A percentile compares a stretch with the other conserved stretches of the same genome.
Conservation (phyloP, 176 grass and related monocot species). For the Oropetium thomaeum region DNA sequence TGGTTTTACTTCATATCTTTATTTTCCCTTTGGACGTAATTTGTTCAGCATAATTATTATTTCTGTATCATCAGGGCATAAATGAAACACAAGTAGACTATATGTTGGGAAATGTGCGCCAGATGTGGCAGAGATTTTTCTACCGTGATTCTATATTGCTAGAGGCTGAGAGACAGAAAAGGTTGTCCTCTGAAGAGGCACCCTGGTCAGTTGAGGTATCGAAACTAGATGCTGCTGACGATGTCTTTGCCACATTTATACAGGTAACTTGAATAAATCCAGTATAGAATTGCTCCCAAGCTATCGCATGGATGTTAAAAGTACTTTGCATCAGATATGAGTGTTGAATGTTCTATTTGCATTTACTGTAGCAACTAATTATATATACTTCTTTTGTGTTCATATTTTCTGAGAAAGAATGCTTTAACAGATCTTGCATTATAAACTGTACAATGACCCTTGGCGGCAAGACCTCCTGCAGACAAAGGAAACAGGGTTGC, state of each 20-base stretch:
- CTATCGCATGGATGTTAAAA: neutral
- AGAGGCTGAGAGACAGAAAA: conserved; percentile 77
- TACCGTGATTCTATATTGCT: conserved; percentile 86
- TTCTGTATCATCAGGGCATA: conserved; percentile 46
- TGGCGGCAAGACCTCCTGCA: conserved; percentile 61
- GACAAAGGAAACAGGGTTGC: conserved; percentile 58
- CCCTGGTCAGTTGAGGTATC: conserved; percentile 82
- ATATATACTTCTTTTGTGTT: neutral
- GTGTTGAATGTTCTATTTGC: neutral
- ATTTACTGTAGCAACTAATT: neutral
- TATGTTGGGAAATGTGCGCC: conserved; percentile 85
- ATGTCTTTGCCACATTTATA: conserved; percentile 92
- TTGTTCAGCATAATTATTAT: conserved; percentile 9
- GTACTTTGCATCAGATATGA: neutral
- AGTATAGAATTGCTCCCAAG: neutral
- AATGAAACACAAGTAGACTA: conserved; percentile 79
- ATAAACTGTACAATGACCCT: conserved; percentile 93
- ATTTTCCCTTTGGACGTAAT: conserved; percentile 4
- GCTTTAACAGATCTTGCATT: conserved; percentile 68
- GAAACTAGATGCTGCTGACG: conserved; percentile 66
- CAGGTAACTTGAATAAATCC: conserved; percentile 49
- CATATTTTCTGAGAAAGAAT: conserved; percentile 26
- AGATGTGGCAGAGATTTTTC: conserved; percentile 87
- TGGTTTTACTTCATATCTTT: neutral
- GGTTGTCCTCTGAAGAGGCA: conserved; percentile 55